Evolutionary conservation across 139 green algal species (phyloP), one percentile per base, ranked within the genome.

Genomic region (Pedinophyceae sp.): DNA sequence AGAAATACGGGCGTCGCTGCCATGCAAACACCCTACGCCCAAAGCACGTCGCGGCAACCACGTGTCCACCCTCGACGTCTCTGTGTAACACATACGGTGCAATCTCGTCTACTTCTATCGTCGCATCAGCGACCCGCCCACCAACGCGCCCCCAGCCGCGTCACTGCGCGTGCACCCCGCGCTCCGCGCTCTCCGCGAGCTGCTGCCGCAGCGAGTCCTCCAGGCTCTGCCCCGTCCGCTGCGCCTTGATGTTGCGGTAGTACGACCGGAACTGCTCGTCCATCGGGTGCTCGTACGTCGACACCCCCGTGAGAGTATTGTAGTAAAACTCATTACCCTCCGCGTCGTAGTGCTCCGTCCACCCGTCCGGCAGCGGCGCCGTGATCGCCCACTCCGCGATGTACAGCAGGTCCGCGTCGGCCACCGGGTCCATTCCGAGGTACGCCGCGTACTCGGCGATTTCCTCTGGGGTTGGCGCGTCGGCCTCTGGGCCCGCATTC

Each of bases 301-400:
- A 71, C 19, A 59, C 52, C 28, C 62, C 65, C 24, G 70, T 83
- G 38, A 65, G 48, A 16, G 62, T 34, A 59, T 84, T 80, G 60
- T 75, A 75, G 67, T 68, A 68, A 27, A 68, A 68, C 59, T 84
- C 75, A 52, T 71, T 68, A 23, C 74, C 69, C 0, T 71, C 25
- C 3, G 38, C 53, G 55, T 82, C 77, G 46, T 74, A 30, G 57
- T 81, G 72, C 45, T 79, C 73, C 4, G 73, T 81, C 79, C 79
- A 86, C 30, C 68, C 74, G 10, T 75, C 67, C 26, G 80, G 80
- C 41, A 84, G 52, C 20, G 75, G 70, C 3, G 80, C 77, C 2
- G 67, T 81, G 23, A 88, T 54, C n/a, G 80, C 80, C 75, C 64
- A 80, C 57, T 86, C 78, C 18, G 80, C 80, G 54, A 88, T 81